Base-by-base conservation (phyloP, 768 basidiomycete species). In the Hirschioporus abietinus region DNA sequence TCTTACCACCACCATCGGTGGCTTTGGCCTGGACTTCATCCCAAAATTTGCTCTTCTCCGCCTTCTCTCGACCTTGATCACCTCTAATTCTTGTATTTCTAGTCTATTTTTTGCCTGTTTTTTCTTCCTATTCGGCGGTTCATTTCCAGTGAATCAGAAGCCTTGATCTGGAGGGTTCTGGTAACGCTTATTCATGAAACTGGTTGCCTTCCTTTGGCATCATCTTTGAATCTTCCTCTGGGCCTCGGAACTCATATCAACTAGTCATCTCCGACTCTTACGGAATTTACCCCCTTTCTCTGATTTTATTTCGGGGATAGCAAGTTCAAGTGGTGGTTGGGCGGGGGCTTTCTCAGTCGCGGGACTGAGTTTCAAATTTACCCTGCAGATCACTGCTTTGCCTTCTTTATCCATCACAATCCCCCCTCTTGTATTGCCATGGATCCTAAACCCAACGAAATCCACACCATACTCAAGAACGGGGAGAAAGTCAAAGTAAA, bases 401-500 rank as follows among this genome's bases (percentile, higher is more conserved):
- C 42, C 42, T 52, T 52, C 42, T 52, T 52, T 52, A 52, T 52
- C 42, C 42, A 52, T 20, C 42, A 5, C 42, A 52, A 52, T 5
- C 12, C 4, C 15, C 12, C 42, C 12, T 52, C 42, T 20, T 20
- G 42, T 52, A 20, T 52, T 1, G 12, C 42, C 4, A 52, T 52
- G 42, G 42, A 52, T 52, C 42, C 42, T 20, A 52, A 52, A 20
- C 42, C 12, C 15, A 52, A 3, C 42, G 42, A 52, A 52, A 12
- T 52, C 42, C 42, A 52, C 12, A 74, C 76, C 68, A 73, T 72
- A 72, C 88, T 93, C 82, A 91, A 89, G 84, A 91, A 86, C 72
- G 91, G 92, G 68, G 91, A 92, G 74, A 84, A 86, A 75, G 89
- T 94, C 74, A 91, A 90, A 87, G 81, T 91, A 66, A 94, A 94